Conservation (phyloP, 257 asterid genomes). For the Solanum tacnaense region DNA sequence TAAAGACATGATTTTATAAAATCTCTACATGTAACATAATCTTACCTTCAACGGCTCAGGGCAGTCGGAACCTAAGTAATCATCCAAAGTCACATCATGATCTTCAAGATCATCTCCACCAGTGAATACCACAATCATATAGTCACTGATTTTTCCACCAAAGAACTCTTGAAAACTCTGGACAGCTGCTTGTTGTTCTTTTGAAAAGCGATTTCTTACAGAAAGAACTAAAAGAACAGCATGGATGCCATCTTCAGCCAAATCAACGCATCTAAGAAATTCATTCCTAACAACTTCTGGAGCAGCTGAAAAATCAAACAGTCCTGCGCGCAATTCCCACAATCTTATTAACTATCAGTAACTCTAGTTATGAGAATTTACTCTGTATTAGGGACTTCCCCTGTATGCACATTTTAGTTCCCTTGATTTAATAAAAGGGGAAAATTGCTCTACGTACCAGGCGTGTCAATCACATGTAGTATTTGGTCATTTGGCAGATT, state of each 20-base stretch:
- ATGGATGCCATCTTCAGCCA: constrained; percentile 90
- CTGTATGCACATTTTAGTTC: not conserved
- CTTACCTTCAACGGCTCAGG: constrained; percentile 46
- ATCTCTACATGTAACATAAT: not conserved
- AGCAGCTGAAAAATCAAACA: constrained; percentile 36
- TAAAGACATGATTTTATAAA: not conserved
- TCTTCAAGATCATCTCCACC: constrained; percentile 82
- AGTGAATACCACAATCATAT: constrained; percentile 67
- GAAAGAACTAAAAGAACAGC: constrained; percentile 72
- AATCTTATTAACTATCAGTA: not conserved
- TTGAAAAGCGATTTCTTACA: constrained; percentile 48
- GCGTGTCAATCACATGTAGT: not conserved
- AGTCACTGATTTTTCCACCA: constrained; percentile 46
- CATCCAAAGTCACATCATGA: constrained; percentile 33
- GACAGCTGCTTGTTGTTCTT: constrained; percentile 61
- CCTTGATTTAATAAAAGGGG: not conserved
- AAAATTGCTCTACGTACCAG: not conserved
- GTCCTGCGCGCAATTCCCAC: constrained; percentile 26
- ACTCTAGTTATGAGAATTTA: too few relatives aligned
- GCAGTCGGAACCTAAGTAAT: constrained; percentile 30
- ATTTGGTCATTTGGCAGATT: not conserved
- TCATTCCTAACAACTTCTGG: constrained; percentile 36
- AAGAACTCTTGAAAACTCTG: constrained; percentile 47
- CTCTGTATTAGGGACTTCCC: too few relatives aligned
- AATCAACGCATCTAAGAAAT: constrained; percentile 46